A percentile compares a stretch with the other conserved stretches of the same genome.
These are phyloP conservation scores for Boletus subparvulus DNA, from an alignment of 768 basidiomycete species.

Conservation along the genomic window DNA sequence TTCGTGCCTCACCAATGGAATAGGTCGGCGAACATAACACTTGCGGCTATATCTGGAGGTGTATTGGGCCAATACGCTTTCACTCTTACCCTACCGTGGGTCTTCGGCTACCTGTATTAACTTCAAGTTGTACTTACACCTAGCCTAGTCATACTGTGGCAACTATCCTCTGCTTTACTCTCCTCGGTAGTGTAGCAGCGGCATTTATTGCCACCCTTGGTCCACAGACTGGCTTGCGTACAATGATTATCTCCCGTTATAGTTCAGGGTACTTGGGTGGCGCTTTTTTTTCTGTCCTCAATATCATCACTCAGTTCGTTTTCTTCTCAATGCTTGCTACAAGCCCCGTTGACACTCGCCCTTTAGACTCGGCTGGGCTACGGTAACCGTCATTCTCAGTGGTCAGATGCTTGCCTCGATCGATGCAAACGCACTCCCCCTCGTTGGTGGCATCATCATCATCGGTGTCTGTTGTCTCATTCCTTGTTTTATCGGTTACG, in stretches of 20 bases:
- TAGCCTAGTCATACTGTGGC: slow-evolving; percentile 41
- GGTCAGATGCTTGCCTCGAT: slow-evolving; percentile 51
- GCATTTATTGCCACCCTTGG: slow-evolving; percentile 51
- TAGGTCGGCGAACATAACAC: slow-evolving; percentile 42
- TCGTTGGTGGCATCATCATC: slow-evolving; percentile 50
- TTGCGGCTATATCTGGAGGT: too few relatives aligned
- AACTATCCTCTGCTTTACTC: slow-evolving; percentile 45
- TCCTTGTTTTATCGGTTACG: slow-evolving; percentile 36
- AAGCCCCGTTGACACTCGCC: background rate
- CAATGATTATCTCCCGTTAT: slow-evolving; percentile 52
- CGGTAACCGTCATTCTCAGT: slow-evolving; percentile 47
- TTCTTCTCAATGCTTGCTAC: background rate
- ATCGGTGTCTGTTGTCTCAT: slow-evolving; percentile 41
- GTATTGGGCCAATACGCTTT: slow-evolving; percentile 20
- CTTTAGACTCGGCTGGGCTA: too few relatives aligned
- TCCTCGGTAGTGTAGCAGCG: slow-evolving; percentile 42
- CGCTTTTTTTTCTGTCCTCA: slow-evolving; percentile 49
- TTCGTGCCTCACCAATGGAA: background rate
- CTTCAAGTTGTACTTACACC: background rate
- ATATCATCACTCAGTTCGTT: slow-evolving; percentile 49
- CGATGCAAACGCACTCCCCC: slow-evolving; percentile 43
- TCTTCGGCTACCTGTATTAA: slow-evolving; percentile 1
- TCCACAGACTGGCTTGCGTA: slow-evolving; percentile 32
- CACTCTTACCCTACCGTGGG: slow-evolving; percentile 38
- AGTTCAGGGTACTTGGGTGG: slow-evolving; percentile 51